phyloP scores from a whole-genome alignment of 257 asterid species.

The Primulina eburnea region DNA sequence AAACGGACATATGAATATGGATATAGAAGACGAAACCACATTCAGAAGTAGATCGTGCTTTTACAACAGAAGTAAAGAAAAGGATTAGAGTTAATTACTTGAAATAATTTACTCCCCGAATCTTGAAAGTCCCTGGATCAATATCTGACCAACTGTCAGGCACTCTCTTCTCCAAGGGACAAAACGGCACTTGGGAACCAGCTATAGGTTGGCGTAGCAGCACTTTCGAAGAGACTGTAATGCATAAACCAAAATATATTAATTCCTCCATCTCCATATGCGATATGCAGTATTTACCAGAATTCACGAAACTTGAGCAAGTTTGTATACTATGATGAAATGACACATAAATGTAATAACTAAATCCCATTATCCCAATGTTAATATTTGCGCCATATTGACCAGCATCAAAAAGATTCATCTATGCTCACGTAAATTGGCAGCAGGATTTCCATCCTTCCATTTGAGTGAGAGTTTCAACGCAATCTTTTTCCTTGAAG shows the following conservation, averaged over 20 bases:
- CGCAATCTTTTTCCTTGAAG: slow-evolving; percentile 69
- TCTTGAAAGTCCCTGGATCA: slow-evolving; percentile 76
- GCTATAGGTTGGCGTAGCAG: slow-evolving; percentile 76
- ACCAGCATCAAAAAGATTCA: background rate
- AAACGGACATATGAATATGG: slow-evolving; percentile 16
- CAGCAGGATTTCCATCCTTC: slow-evolving; percentile 71
- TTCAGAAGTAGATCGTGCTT: no score
- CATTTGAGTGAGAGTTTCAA: slow-evolving; percentile 68
- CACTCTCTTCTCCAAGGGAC: slow-evolving; percentile 80
- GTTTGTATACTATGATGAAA: background rate
- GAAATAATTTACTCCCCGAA: slow-evolving; percentile 76
- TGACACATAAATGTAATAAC: background rate
- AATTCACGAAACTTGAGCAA: background rate
- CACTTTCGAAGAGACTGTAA: slow-evolving; percentile 77
- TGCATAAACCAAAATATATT: background rate
- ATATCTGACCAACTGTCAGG: slow-evolving; percentile 89
- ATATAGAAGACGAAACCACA: background rate
- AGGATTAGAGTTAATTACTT: slow-evolving; percentile 38
- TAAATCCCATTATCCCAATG: background rate
- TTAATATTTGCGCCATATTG: background rate
- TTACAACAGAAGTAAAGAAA: no score
- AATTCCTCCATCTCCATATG: no score
- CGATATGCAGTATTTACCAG: background rate
- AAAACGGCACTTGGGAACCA: slow-evolving; percentile 89
- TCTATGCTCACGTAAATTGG: slow-evolving; percentile 61